These are phyloP conservation scores for Hymenoscyphus fraxineus DNA, from an alignment of 2,329 filamentous ascomycete genomes.

Conservation along the genomic window DNA sequence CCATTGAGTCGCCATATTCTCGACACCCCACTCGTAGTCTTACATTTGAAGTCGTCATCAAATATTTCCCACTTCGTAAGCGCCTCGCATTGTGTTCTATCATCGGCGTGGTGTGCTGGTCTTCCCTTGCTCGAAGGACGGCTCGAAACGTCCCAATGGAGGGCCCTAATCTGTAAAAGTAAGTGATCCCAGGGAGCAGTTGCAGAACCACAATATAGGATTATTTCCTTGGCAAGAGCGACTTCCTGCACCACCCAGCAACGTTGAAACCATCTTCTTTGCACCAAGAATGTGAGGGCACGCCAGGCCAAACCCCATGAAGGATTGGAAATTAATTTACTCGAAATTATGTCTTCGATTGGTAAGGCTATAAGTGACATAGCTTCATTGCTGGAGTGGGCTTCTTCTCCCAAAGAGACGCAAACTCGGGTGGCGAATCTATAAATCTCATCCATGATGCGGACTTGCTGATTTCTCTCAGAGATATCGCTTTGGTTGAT, in stretches of 20 bases:
- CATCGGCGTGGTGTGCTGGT: neutral
- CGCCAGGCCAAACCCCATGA: slow-evolving; percentile 1
- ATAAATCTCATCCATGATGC: slow-evolving; percentile 31
- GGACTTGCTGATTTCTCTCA: slow-evolving; percentile 23
- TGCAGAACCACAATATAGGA: neutral
- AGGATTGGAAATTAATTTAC: neutral
- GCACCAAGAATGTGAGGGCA: slow-evolving; percentile 4
- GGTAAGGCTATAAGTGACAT: neutral
- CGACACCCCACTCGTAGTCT: neutral
- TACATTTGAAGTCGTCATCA: neutral
- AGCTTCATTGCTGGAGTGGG: neutral
- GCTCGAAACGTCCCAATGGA: neutral
- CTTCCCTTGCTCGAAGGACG: neutral
- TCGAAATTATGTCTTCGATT: neutral
- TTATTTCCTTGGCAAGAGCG: neutral
- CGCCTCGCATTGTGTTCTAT: neutral
- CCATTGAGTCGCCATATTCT: neutral
- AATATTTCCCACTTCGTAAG: neutral
- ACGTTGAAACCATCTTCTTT: neutral
- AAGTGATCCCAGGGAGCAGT: neutral
- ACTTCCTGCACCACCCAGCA: slow-evolving; percentile 7
- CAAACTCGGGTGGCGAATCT: slow-evolving; percentile 19
- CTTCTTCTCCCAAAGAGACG: slow-evolving; percentile 28
- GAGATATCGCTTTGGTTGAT: slow-evolving; percentile 23
- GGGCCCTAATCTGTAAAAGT: neutral